Conservation (phyloP, 148 eudicot genomes). For the Vaccinium darrowii region DNA sequence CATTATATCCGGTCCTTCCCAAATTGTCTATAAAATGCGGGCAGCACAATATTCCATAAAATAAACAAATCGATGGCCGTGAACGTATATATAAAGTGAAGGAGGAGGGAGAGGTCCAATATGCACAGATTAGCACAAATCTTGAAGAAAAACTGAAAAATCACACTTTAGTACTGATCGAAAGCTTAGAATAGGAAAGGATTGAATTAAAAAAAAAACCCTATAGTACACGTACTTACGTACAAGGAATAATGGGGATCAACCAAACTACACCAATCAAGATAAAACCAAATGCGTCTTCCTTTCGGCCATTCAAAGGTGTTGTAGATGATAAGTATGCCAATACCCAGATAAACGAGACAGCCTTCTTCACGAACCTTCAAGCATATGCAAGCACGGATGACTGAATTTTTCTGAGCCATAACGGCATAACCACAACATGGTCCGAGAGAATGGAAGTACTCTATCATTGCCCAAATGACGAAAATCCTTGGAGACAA, state of each 20-base stretch:
- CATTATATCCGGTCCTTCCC: neutral
- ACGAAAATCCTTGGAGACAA: neutral
- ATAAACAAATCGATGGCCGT: neutral
- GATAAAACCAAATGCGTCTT: neutral
- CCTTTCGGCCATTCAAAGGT: neutral
- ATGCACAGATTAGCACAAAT: neutral
- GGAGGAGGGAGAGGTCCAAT: neutral
- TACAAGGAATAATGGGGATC: constrained; percentile 11
- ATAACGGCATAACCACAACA: neutral
- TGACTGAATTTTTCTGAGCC: neutral
- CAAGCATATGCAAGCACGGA: neutral
- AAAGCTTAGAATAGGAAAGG: neutral
- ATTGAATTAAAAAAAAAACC: neutral
- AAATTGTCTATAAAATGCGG: neutral
- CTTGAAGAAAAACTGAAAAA: neutral
- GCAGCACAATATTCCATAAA: neutral
- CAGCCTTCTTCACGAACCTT: constrained; percentile 11
- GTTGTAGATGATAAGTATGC: neutral
- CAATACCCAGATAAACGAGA: constrained; percentile 2
- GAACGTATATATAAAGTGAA: neutral
- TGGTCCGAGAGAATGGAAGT: neutral
- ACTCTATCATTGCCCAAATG: neutral
- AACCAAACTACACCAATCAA: neutral
- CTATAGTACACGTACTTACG: neutral
- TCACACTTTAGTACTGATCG: neutral